Evolutionary conservation across 164 flowering plant species (phyloP), one percentile per base, ranked within the genome.

Genomic region (Sedum album): DNA sequence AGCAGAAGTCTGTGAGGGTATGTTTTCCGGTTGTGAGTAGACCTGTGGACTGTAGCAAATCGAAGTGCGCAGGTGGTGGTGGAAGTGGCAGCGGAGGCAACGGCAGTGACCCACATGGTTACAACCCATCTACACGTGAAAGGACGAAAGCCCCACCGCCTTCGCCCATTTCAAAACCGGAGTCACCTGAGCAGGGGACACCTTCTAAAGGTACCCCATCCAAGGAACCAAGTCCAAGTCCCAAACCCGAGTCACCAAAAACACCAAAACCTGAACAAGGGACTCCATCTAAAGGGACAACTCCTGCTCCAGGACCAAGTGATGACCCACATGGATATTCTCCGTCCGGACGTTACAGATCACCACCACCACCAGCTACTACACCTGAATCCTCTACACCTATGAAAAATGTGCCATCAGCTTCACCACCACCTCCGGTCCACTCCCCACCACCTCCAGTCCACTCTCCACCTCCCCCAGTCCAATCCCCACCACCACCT

Each of bases 11-110:
- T 21, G 62, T 61, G 0, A 72, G 62, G 66, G 20, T 4, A 9
- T 82, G 86, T 38, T 20, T 60, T 0, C 60, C 73, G 7, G 76
- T 80, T 48, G 73, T 75, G 18, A 72, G 66, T 35, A 69, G 51
- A 46, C 83, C 76, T 0, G 82, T 82, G 1, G 81, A 81, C 65
- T 84, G 88, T 15, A 61, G 83, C 36, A 76, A 76, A 48, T 49
- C 70, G 0, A 76, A 71, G 39, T 84, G 88, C 70, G 77, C 70
- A 1, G 69, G 70, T 3, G 49, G 28, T 2, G 55, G 68, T 23
- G 41, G 69, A 13, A 57, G 68, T 20, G 55, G 18, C 20, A 28
- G 70, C 17, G 39, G 39, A 28, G 21, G 51, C 31, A 14, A 31
- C 42, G 6, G 30, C 67, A 31, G 25, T 74, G 14, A 67, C 62